Evolutionary conservation across 768 basidiomycete species (phyloP).

Genomic region (Royoungia palumana): DNA sequence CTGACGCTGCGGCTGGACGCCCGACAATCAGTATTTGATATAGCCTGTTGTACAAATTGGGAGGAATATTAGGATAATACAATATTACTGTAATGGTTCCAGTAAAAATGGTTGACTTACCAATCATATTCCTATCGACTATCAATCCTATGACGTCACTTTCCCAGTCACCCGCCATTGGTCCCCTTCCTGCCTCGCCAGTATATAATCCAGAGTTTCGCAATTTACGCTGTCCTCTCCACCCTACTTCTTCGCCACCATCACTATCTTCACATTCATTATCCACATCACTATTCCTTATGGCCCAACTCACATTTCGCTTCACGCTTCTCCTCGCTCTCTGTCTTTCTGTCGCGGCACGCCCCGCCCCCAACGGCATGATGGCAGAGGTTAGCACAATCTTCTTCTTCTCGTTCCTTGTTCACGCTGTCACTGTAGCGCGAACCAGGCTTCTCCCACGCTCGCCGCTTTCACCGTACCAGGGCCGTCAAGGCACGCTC

Average conservation of each 20-base stretch:
- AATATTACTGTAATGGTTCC: too few relatives aligned
- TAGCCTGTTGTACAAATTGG: too few relatives aligned
- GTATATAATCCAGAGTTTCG: slow-evolving; percentile 20
- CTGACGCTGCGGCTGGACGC: too few relatives aligned
- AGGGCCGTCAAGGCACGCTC: slow-evolving; percentile 7
- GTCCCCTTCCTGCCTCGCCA: background rate
- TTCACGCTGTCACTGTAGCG: slow-evolving; percentile 10
- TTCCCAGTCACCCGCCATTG: slow-evolving; percentile 4
- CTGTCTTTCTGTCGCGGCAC: slow-evolving; percentile 22
- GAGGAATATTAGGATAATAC: too few relatives aligned
- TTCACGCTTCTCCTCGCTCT: slow-evolving; percentile 30
- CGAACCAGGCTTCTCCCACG: slow-evolving; percentile 2
- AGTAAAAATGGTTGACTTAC: too few relatives aligned
- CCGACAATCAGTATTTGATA: too few relatives aligned
- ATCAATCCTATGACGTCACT: slow-evolving; percentile 5
- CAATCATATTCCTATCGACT: too few relatives aligned
- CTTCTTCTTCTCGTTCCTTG: background rate
- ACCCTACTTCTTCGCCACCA: slow-evolving; percentile 12
- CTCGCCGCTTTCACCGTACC: slow-evolving; percentile 15
- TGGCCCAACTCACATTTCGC: slow-evolving; percentile 28
- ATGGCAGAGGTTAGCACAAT: slow-evolving; percentile 10
- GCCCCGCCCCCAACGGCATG: slow-evolving; percentile 6
- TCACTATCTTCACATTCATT: slow-evolving; percentile 22
- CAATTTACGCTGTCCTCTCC: background rate
- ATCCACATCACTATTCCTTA: slow-evolving; percentile 25